Evolutionary conservation across 371 early-diverging fungal genomes (phyloP).

Genomic region (Mortierella sp.): DNA sequence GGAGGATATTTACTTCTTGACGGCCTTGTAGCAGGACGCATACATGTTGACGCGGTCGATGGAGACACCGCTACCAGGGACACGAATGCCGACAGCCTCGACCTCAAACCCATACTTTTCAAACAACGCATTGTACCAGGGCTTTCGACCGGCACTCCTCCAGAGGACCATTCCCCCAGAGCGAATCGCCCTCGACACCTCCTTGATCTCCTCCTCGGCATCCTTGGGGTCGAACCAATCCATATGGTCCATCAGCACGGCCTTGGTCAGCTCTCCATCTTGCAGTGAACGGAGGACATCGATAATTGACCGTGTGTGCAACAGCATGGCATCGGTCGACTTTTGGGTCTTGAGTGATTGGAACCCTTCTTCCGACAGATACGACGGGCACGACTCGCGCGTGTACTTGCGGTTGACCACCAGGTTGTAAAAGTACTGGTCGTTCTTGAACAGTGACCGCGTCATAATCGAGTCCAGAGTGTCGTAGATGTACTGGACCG

Average conservation of each 20-base stretch:
- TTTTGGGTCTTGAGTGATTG: slow-evolving; percentile 63
- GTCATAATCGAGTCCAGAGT: slow-evolving; percentile 85
- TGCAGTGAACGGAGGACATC: slow-evolving; percentile 70
- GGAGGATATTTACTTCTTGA: slow-evolving; percentile 31
- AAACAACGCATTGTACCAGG: slow-evolving; percentile 87
- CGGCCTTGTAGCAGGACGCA: slow-evolving; percentile 77
- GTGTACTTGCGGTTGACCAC: slow-evolving; percentile 81
- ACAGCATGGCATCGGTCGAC: slow-evolving; percentile 71
- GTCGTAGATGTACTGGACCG: slow-evolving; percentile 84
- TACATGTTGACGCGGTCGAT: slow-evolving; percentile 92
- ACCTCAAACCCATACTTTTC: slow-evolving; percentile 78
- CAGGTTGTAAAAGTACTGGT: slow-evolving; percentile 90
- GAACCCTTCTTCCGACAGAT: slow-evolving; percentile 81
- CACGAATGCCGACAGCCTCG: slow-evolving; percentile 74
- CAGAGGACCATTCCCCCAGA: slow-evolving; percentile 83
- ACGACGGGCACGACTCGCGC: slow-evolving; percentile 75
- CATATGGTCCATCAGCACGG: slow-evolving; percentile 92
- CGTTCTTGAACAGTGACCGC: slow-evolving; percentile 70
- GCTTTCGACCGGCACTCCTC: slow-evolving; percentile 84
- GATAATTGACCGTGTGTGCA: slow-evolving; percentile 86
- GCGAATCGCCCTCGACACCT: slow-evolving; percentile 72
- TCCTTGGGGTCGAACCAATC: slow-evolving; percentile 84
- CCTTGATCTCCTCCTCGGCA: slow-evolving; percentile 75
- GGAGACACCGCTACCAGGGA: slow-evolving; percentile 68
- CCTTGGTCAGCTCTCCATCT: slow-evolving; percentile 78